These are phyloP conservation scores for Warburgia ugandensis DNA, from an alignment of 164 flowering plant genomes.

Conservation along the genomic window DNA sequence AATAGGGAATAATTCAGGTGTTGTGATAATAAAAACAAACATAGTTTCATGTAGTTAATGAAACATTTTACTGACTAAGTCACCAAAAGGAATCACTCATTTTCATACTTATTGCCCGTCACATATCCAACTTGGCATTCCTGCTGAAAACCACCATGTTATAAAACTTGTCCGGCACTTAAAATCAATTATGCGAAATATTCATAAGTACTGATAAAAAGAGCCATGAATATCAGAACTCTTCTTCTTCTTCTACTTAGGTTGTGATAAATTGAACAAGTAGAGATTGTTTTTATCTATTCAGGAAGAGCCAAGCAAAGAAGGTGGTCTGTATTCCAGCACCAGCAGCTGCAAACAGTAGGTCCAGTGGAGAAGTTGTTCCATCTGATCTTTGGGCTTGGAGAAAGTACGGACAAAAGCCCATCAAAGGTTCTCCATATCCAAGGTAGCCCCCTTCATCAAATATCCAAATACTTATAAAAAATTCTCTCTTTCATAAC, in stretches of 20 bases:
- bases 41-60: slow-evolving; percentile 23
- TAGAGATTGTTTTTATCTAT: not conserved
- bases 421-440: slow-evolving; percentile 96
- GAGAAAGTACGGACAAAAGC: slow-evolving; percentile 97
- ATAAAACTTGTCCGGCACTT: not conserved
- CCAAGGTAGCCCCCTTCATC: slow-evolving; percentile 55
- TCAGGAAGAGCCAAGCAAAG: slow-evolving; percentile 83
- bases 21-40: too few relatives aligned
- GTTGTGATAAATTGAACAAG: not conserved
- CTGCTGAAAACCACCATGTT: not conserved
- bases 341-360: slow-evolving; percentile 63
- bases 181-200: not conserved
- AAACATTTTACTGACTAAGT: slow-evolving; percentile 8
- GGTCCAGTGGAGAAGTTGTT: slow-evolving; percentile 77
- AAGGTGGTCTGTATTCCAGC: slow-evolving; percentile 95
- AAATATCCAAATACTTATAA: too few relatives aligned
- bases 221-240: not conserved
- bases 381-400: slow-evolving; percentile 98
- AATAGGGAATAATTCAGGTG: slow-evolving; percentile 8
- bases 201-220: not conserved
- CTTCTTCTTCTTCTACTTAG: not conserved
- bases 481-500: too few relatives aligned
- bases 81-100: slow-evolving; percentile 12
- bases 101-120: not conserved
- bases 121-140: not conserved